Evolutionary conservation across 2,329 filamentous ascomycete species (phyloP).

Genomic region (Exophiala aquamarina): DNA sequence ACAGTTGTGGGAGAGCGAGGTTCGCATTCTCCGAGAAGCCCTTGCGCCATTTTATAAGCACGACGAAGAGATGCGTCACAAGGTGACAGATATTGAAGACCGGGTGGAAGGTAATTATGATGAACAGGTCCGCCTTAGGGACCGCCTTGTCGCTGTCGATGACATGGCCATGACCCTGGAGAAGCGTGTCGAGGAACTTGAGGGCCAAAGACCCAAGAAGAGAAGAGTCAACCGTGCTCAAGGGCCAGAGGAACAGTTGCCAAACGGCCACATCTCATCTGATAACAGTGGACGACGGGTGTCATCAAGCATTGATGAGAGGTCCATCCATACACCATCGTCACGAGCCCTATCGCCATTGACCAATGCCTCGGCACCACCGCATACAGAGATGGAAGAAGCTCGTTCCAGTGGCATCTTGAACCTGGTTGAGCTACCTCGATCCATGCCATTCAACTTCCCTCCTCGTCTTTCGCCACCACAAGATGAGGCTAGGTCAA

Average conservation of each 20-base stretch:
- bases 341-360: conserved; percentile 23
- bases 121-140: conserved; percentile 29
- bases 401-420: conserved; percentile 29
- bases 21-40: conserved; percentile 31
- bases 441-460: conserved; percentile 7
- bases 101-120: conserved; percentile 30
- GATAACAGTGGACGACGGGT: conserved; percentile 20
- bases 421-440: conserved; percentile 22
- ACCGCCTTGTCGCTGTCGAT: conserved; percentile 30
- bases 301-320: conserved; percentile 22
- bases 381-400: conserved; percentile 15
- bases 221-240: conserved; percentile 18
- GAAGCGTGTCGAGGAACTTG: conserved; percentile 27
- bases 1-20: conserved; percentile 30
- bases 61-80: conserved; percentile 31
- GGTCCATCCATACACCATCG: conserved; percentile 24
- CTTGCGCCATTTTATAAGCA: conserved; percentile 31
- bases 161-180: conserved; percentile 27
- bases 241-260: conserved; percentile 8
- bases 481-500: conserved; percentile 26
- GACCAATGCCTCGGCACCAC: conserved; percentile 9
- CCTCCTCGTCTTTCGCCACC: conserved; percentile 18
- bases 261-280: conserved; percentile 19
- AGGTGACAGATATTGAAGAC: conserved; percentile 31
- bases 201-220: conserved; percentile 20